Evolutionary conservation across 2,329 filamentous ascomycete genomes (phyloP).

Genomic region (Aspergillus flavus): DNA sequence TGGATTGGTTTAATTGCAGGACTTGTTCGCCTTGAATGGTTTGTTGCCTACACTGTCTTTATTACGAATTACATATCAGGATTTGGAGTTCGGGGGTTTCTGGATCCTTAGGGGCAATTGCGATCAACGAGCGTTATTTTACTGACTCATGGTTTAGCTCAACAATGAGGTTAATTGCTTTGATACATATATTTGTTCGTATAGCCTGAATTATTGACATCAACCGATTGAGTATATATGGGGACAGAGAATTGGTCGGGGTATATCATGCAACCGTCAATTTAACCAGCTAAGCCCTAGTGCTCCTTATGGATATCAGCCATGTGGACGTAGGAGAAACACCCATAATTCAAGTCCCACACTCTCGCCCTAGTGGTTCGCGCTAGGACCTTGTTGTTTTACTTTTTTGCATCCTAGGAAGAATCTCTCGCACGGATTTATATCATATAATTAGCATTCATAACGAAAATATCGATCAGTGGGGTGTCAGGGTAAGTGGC

Average conservation of each 20-base stretch:
- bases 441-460: neutral
- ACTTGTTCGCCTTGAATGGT: neutral
- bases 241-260: neutral
- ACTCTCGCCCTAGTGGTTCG: neutral
- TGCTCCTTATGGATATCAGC: neutral
- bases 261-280: constrained; percentile 1
- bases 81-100: neutral
- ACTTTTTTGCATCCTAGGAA: neutral
- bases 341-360: neutral
- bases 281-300: neutral
- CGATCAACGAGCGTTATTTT: neutral
- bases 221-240: neutral
- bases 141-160: neutral
- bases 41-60: neutral
- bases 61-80: neutral
- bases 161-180: neutral
- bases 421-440: neutral
- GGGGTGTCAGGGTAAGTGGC: neutral
- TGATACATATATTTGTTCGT: neutral
- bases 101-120: neutral
- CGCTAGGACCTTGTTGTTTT: neutral
- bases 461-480: neutral
- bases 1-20: neutral
- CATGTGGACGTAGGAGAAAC: constrained; percentile 1
- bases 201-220: neutral